These are phyloP conservation scores for Isabelozyma heimii DNA, from an alignment of 805 yeast species.

Conservation along the genomic window DNA sequence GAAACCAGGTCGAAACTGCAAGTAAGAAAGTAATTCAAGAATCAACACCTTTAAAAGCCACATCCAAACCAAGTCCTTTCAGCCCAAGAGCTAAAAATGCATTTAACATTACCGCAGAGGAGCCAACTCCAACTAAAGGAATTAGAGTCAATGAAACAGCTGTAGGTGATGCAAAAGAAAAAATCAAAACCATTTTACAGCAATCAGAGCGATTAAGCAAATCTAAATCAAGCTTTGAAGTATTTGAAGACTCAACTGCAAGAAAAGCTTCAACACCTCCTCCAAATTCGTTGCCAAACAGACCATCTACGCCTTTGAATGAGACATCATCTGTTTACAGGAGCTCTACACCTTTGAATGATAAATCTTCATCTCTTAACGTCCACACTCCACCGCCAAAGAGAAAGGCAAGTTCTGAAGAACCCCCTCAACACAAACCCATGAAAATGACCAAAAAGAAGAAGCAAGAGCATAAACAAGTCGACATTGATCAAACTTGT, in stretches of 20 bases:
- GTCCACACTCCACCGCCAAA: slow-evolving; percentile 14
- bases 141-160: not conserved
- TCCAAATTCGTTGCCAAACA: not conserved
- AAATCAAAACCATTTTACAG: not conserved
- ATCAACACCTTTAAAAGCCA: slow-evolving; percentile 1
- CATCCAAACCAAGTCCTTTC: slow-evolving; percentile 2
- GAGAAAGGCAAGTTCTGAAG: slow-evolving; percentile 33
- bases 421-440: slow-evolving; percentile 18
- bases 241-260: not conserved
- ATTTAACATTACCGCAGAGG: slow-evolving; percentile 15
- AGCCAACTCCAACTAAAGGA: slow-evolving; percentile 13
- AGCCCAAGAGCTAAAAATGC: slow-evolving; percentile 11
- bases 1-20: not conserved
- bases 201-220: not conserved
- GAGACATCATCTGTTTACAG: slow-evolving; percentile 18
- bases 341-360: slow-evolving; percentile 13
- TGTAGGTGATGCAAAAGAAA: not conserved
- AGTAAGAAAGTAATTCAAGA: not conserved
- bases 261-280: not conserved
- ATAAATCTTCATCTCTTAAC: slow-evolving; percentile 19
- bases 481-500: slow-evolving; percentile 23
- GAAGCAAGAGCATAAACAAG: slow-evolving; percentile 16
- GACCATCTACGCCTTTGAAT: slow-evolving; percentile 18
- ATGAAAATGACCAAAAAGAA: slow-evolving; percentile 8
- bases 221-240: not conserved